Evolutionary conservation across 2,329 filamentous ascomycete species (phyloP), one percentile per base, ranked within the genome.

Genomic region (Purpureocillium lavendulum): DNA sequence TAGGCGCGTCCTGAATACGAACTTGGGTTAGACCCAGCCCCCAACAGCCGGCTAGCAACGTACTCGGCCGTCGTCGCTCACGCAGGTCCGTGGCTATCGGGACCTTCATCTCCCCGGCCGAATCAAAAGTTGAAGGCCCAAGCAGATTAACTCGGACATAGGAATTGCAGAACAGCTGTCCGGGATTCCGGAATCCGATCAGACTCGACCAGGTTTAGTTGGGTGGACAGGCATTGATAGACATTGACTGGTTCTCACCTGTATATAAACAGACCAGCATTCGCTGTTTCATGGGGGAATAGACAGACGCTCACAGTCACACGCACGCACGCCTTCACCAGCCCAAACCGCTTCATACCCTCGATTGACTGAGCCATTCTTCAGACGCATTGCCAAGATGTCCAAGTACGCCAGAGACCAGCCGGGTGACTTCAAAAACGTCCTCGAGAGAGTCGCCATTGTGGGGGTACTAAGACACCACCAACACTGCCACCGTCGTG

Each of bases 371-470:
- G 13, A 33, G 15, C 11, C 8, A 24, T 26, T 26, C 6, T 26
- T 10, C 5, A 10, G 21, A 26, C 21, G 16, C n/a, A 40, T 21
- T 32, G 9, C 4, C 7, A 31, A 16, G 29, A 49, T 49, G 47
- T 9, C 35, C 12, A 36, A 12, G 13, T 50, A 54, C 30, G 49
- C 49, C 33, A 49, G 40, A 24, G 31, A 45, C n/a, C 40, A 54
- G 45, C 45, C 55, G 0, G 4, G 13, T 0, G 50, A 43, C 42
- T 49, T 51, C 32, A 46, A 30, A 7, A 67, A 67, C 42, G 15
- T 40, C 30, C 49, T 67, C 13, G 54, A 64, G 43, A 64, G 56
- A 18, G 52, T 69, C 0, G 62, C 63, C 28, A 58, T 69, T 15
- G 59, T 69, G 4, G 66, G 65, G 1, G 66, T 68, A 58, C 56